These are phyloP conservation scores for Raffaelea ambrosiae DNA, from an alignment of 2,329 filamentous ascomycete species.

Conservation along the genomic window DNA sequence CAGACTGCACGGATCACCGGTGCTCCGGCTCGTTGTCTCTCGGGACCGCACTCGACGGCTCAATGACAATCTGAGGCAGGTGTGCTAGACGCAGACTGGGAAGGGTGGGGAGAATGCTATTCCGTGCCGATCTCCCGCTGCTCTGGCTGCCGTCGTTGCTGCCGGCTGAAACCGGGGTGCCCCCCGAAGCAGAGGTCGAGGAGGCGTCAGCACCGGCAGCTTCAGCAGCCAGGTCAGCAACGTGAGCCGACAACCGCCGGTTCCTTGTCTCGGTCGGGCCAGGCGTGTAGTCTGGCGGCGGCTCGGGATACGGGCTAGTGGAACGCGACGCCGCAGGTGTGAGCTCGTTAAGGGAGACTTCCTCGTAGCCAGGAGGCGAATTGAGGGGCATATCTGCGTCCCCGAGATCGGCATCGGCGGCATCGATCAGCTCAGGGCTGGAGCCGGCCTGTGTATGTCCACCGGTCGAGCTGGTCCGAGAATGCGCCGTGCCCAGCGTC, in stretches of 20 bases:
- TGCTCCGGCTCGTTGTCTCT: conserved; percentile 8
- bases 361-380: conserved; percentile 44
- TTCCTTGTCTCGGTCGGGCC: conserved; percentile 25
- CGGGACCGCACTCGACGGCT: conserved; percentile 37
- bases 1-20: not conserved
- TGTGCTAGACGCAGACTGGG: conserved; percentile 41
- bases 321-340: conserved; percentile 21
- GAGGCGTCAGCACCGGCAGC: conserved; percentile 1
- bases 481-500: conserved; percentile 24
- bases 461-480: conserved; percentile 19
- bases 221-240: conserved; percentile 19
- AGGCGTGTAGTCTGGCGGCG: conserved; percentile 42
- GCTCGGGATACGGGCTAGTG: conserved; percentile 34
- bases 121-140: conserved; percentile 18
- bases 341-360: conserved; percentile 21
- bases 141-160: conserved; percentile 1
- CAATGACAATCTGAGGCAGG: conserved; percentile 51
- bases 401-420: conserved; percentile 34
- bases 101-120: conserved; percentile 35
- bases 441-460: conserved; percentile 38
- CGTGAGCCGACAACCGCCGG: conserved; percentile 23
- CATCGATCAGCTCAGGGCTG: conserved; percentile 42
- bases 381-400: conserved; percentile 34
- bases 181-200: too few relatives aligned
- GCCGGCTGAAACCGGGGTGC: not conserved